These are phyloP conservation scores for Metschnikowia colocasiae DNA, from an alignment of 805 yeast species.

Conservation along the genomic window DNA sequence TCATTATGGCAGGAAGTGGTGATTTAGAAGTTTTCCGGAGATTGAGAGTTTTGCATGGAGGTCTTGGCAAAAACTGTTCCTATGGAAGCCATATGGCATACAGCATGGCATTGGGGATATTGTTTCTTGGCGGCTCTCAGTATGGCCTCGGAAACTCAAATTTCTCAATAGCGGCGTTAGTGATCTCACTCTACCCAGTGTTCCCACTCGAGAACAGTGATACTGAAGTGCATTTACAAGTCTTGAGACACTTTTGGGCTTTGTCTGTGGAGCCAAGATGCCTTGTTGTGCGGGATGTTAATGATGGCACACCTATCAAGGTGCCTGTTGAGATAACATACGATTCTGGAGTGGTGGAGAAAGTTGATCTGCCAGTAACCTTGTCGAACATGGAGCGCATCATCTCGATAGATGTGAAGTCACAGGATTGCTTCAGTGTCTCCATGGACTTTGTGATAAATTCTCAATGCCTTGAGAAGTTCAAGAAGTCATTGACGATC, in stretches of 20 bases:
- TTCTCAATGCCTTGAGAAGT: conserved; percentile 40
- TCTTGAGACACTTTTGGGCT: conserved; percentile 87
- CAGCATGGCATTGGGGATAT: conserved; percentile 79
- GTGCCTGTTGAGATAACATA: conserved; percentile 39
- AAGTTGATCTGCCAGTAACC: conserved; percentile 58
- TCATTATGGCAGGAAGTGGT: conserved; percentile 89
- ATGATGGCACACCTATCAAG: conserved; percentile 52
- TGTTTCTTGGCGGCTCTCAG: conserved; percentile 91
- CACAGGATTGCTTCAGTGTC: conserved; percentile 53
- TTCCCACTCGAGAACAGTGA: conserved; percentile 47
- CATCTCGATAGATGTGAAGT: conserved; percentile 41
- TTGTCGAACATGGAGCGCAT: conserved; percentile 59
- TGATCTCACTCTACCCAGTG: conserved; percentile 75
- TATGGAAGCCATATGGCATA: conserved; percentile 76
- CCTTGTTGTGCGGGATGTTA: conserved; percentile 69
- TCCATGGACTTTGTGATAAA: conserved; percentile 40
- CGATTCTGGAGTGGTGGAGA: conserved; percentile 34
- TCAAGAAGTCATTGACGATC: conserved; percentile 44
- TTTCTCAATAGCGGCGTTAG: conserved; percentile 63
- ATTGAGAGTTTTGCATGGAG: conserved; percentile 64
- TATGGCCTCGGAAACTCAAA: conserved; percentile 67
- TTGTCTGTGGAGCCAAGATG: conserved; percentile 78
- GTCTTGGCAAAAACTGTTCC: conserved; percentile 41
- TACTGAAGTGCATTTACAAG: conserved; percentile 69
- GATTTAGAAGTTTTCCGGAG: conserved; percentile 76